A percentile compares a stretch with the other conserved stretches of the same genome.
Conservation (phyloP, 2,329 filamentous ascomycete species). For the Ustulina deusta region DNA sequence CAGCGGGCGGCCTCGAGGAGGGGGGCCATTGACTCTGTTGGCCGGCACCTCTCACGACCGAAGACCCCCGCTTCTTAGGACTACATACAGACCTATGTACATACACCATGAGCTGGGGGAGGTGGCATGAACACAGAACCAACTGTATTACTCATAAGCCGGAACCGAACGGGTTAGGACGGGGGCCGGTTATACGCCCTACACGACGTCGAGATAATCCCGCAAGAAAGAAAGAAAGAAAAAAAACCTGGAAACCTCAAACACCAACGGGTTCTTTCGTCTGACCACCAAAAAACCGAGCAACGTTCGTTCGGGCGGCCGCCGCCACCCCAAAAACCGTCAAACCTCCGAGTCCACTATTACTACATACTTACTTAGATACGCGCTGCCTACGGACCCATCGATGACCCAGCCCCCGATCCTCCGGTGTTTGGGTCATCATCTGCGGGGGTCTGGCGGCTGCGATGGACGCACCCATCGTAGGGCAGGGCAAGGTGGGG, state of each 20-base stretch:
- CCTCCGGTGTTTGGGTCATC: conserved; percentile 11
- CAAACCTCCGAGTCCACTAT: neutral
- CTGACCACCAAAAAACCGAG: conserved; percentile 24
- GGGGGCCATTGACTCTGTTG: neutral
- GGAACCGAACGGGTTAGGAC: neutral
- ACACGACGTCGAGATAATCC: neutral
- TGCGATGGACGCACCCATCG: conserved; percentile 3
- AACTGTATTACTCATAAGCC: neutral
- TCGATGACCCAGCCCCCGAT: neutral
- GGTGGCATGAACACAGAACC: neutral
- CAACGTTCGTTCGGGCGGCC: neutral
- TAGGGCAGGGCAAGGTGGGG: neutral
- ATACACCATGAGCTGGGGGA: neutral
- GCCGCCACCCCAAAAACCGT: neutral
- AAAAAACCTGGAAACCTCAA: conserved; percentile 17
- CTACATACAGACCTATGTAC: neutral
- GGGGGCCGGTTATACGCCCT: conserved; percentile 16
- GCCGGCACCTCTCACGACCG: neutral
- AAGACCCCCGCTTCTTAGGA: neutral
- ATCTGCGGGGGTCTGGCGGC: conserved; percentile 16
- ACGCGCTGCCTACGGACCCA: neutral
- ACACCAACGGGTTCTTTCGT: conserved; percentile 23
- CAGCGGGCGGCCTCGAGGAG: neutral
- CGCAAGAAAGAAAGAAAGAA: neutral
- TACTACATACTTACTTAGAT: neutral